phyloP scores from a whole-genome alignment of 2,329 filamentous ascomycete species.

The Phialophora verrucosa region DNA sequence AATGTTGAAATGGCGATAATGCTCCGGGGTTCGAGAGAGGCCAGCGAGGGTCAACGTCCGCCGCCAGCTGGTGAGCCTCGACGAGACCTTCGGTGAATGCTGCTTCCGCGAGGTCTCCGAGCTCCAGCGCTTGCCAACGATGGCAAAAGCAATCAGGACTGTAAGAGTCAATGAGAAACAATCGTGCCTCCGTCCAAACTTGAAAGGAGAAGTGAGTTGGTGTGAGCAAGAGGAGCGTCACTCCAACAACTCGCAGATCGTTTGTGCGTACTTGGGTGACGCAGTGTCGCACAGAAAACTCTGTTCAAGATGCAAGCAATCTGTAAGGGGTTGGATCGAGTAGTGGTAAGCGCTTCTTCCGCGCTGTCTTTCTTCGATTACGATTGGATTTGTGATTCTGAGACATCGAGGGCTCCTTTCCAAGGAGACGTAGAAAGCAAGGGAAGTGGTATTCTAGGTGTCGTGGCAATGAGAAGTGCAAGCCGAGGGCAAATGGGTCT shows the following conservation, averaged over 20 bases:
- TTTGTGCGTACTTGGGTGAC: slow-evolving; percentile 28
- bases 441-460: slow-evolving; percentile 10
- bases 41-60: not conserved
- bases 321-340: slow-evolving; percentile 31
- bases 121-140: not conserved
- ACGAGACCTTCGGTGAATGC: not conserved
- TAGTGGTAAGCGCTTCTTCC: slow-evolving; percentile 36
- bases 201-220: slow-evolving; percentile 25
- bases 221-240: slow-evolving; percentile 27
- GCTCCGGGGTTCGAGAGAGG: not conserved
- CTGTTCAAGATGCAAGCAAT: slow-evolving; percentile 26
- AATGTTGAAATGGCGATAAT: not conserved
- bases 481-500: slow-evolving; percentile 19
- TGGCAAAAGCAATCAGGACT: not conserved
- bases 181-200: slow-evolving; percentile 18
- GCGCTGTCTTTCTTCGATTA: slow-evolving; percentile 33
- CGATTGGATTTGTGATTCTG: slow-evolving; percentile 21
- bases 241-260: slow-evolving; percentile 31
- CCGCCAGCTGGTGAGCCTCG: not conserved
- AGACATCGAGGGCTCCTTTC: slow-evolving; percentile 36
- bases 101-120: not conserved
- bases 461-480: slow-evolving; percentile 15
- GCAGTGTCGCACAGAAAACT: slow-evolving; percentile 32
- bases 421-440: slow-evolving; percentile 23
- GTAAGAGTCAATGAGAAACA: slow-evolving; percentile 18